Conservation (phyloP, 2,329 filamentous ascomycete genomes). For the Magnaporthiopsis poae region DNA sequence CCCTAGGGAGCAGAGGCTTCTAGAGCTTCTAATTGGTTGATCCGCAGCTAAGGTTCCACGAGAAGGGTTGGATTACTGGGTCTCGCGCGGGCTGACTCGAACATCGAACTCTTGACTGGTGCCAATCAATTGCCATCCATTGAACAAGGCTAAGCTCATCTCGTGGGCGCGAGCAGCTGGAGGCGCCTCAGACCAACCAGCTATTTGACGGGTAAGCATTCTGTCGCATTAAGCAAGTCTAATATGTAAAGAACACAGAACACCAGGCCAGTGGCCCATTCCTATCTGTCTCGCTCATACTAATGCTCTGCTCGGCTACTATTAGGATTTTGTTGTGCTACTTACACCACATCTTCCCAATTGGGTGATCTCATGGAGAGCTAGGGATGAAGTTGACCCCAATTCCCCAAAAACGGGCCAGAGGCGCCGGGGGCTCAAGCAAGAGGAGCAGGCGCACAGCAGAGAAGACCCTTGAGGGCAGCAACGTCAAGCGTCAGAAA, state of each 20-base stretch:
- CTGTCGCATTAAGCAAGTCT: too few species aligned
- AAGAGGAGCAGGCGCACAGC: neutral
- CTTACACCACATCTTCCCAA: neutral
- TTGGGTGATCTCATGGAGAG: too few species aligned
- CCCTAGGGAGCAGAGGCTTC: neutral
- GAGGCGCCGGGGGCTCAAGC: neutral
- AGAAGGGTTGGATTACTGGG: neutral
- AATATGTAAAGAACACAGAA: too few species aligned
- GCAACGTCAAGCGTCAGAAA: neutral
- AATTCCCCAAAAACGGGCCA: conserved; percentile 1
- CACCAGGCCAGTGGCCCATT: too few species aligned
- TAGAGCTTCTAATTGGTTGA: neutral
- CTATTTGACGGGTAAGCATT: neutral
- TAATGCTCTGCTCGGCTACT: neutral
- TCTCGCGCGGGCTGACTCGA: too few species aligned
- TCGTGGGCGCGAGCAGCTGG: neutral
- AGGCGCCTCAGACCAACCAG: too few species aligned
- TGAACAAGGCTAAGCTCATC: too few species aligned
- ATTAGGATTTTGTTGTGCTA: neutral
- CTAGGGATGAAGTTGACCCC: conserved; percentile 3
- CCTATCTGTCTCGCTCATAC: neutral
- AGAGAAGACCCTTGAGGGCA: neutral
- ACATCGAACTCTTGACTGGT: neutral
- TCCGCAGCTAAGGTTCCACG: too few species aligned
- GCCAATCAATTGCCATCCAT: neutral